Evolutionary conservation across 352 stramenopile genomes (phyloP), one percentile per base, ranked within the genome.

Genomic region (Pythium monospermum): DNA sequence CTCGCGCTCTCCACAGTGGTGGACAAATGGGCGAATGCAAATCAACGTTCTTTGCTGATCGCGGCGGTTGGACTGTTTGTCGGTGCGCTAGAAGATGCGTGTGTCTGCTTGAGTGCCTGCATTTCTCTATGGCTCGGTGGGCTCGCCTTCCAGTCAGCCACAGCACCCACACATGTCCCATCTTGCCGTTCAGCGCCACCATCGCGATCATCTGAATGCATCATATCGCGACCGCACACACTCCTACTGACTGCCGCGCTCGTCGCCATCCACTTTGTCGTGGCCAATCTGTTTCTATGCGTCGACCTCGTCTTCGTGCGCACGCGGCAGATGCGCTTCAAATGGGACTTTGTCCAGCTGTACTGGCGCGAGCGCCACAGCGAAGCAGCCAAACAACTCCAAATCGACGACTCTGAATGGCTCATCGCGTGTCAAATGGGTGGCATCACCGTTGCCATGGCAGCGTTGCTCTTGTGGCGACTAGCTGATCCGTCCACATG

Each of bases 291-390:
- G 48, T 4, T 48, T 66, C 12, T 66, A 39, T 37, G 49, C 61
- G 15, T 66, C 18, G 71, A 87, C 53, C 61, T 68, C 22, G 59
- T 85, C 16, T 71, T 83, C 39, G 33, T 87, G 18, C 71, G 66
- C 48, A 73, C 69, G 46, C 73, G 76, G 1, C 65, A 69, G 42
- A 76, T 87, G 76, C 62, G 76, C 4, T 81, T 85, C 55, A 67
- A 62, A 10, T 50, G 42, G 15, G 67, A 72, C 28, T 79, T 85
- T 44, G 57, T 84, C 19, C 21, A 19, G 35, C 71, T 85, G 52
- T 73, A 69, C 23, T 53, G 79, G 31, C 73, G 69, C 22, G 73
- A 80, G 27, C 43, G 61, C 19, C 3, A 37, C 18, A 39, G 12
- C 13, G 66, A 72, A 28, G 71, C 73, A 1, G 62, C 49, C 6